Conservation (phyloP, 2,329 filamentous ascomycete genomes). For the Chaetothyriales sp. region DNA sequence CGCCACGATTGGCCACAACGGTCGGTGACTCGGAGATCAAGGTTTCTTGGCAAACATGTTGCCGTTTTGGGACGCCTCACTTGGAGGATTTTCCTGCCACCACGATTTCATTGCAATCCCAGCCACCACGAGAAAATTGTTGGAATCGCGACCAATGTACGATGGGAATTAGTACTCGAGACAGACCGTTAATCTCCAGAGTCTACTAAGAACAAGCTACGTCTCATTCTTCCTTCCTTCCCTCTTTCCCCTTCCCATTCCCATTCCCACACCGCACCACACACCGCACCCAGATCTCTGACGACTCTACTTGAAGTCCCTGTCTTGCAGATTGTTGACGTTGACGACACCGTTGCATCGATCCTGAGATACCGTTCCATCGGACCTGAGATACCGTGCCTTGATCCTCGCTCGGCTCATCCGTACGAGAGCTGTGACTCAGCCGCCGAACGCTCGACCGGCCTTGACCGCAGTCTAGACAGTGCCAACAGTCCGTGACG, state of each 20-base stretch:
- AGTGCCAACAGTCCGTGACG: background rate
- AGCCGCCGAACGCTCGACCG: background rate
- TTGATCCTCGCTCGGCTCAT: background rate
- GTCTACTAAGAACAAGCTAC: conserved; percentile 22
- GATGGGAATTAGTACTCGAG: background rate
- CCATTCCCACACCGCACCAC: conserved; percentile 6
- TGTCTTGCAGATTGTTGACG: conserved; percentile 1
- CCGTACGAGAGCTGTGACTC: background rate
- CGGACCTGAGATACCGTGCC: background rate
- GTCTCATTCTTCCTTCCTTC: conserved; percentile 22
- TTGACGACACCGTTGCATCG: background rate
- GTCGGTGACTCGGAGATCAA: background rate
- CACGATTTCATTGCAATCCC: background rate
- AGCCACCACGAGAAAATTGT: background rate
- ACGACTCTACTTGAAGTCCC: conserved; percentile 5
- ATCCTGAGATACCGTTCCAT: background rate
- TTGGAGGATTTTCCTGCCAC: background rate
- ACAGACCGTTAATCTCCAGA: background rate
- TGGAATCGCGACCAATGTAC: background rate
- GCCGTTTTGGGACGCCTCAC: background rate
- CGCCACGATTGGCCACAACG: background rate
- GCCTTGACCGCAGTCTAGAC: background rate
- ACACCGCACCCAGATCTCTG: conserved; percentile 1
- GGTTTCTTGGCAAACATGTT: background rate
- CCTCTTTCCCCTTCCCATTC: conserved; percentile 19